phyloP scores from a whole-genome alignment of 2,329 filamentous ascomycete species.

The Exophiala aquamarina region DNA sequence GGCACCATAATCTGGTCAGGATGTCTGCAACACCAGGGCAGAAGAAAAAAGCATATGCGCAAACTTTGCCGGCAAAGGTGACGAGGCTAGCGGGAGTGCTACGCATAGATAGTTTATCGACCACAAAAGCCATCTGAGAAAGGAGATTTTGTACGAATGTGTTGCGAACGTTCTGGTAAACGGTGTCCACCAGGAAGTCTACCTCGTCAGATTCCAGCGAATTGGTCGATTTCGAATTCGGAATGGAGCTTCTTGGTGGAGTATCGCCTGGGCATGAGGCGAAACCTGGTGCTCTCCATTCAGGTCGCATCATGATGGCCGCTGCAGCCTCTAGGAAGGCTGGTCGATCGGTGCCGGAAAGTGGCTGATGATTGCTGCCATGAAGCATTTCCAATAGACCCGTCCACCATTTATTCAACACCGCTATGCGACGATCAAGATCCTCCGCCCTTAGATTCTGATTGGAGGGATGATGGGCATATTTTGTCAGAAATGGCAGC shows the following conservation, averaged over 20 bases:
- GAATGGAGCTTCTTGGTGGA: conserved; percentile 38
- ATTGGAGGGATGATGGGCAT: conserved; percentile 67
- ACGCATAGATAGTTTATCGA: conserved; percentile 81
- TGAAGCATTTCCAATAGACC: conserved; percentile 79
- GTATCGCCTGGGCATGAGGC: conserved; percentile 43
- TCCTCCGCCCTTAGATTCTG: conserved; percentile 71
- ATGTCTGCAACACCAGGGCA: conserved; percentile 83
- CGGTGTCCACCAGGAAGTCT: conserved; percentile 71
- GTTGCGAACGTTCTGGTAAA: conserved; percentile 83
- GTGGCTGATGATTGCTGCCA: conserved; percentile 70
- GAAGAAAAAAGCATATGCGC: conserved; percentile 91
- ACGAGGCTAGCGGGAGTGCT: conserved; percentile 71
- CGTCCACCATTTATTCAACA: conserved; percentile 90
- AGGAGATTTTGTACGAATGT: conserved; percentile 82
- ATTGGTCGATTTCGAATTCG: conserved; percentile 54
- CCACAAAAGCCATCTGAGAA: conserved; percentile 80
- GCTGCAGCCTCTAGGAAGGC: conserved; percentile 75
- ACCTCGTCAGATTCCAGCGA: conserved; percentile 62
- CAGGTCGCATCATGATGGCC: conserved; percentile 81
- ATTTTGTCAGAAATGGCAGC: conserved; percentile 73
- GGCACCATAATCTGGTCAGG: conserved; percentile 76
- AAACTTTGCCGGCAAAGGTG: conserved; percentile 85
- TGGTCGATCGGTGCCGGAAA: conserved; percentile 81
- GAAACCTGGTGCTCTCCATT: conserved; percentile 77
- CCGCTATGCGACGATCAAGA: conserved; percentile 73